Evolutionary conservation across 495 filamentous ascomycete species (phyloP), one percentile per base, ranked within the genome.

Genomic region (Hyphodiscus hymeniophilus): DNA sequence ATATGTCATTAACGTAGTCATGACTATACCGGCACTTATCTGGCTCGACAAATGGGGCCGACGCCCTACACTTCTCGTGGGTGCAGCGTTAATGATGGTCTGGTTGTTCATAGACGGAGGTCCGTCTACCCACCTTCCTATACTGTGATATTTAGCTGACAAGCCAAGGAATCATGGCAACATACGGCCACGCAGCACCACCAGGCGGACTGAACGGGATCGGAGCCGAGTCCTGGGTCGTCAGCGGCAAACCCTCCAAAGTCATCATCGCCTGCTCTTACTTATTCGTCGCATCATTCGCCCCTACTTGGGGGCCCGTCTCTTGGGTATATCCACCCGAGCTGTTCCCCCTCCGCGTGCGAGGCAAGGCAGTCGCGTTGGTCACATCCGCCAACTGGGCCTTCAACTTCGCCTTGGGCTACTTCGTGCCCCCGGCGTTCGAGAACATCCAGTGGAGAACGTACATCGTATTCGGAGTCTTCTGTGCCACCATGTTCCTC

Each of bases 281-380:
- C 49, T 74, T 87, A 3, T 75, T 87, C 49, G 78, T 85, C 50
- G 79, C 79, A 38, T 68, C 81, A 22, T 88, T 87, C 64, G 80
- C 80, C 3, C 66, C 87, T 10, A 87, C 85, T 2, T 60, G 85
- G 43, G 83, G 82, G 1, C 82, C 81, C 2, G 71, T 80, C 1
- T 82, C 71, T 50, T 88, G 84, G 84, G 73, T 87, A 48, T 88
- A 89, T 63, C 78, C 81, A 0, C 75, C 84, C 16, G 84, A 89
- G 66, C 78, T 88, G 2, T 88, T 82, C 74, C 80, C 80, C 0
- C 70, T 87, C 13, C 78, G 85, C 15, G 84, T 82, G 12, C 81
- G 75, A 26, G 84, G 83, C 12, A 84, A 87, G 68, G 76, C 73
- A 17, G 65, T 86, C 18, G 76, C 82, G 0, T 76, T 82, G 0